Percentiles rank a stretch among this genome's conserved stretches.
Evolutionary conservation across 1,284 basidiomycete genomes (phyloP).

Genomic region (Ceratobasidium sp.): DNA sequence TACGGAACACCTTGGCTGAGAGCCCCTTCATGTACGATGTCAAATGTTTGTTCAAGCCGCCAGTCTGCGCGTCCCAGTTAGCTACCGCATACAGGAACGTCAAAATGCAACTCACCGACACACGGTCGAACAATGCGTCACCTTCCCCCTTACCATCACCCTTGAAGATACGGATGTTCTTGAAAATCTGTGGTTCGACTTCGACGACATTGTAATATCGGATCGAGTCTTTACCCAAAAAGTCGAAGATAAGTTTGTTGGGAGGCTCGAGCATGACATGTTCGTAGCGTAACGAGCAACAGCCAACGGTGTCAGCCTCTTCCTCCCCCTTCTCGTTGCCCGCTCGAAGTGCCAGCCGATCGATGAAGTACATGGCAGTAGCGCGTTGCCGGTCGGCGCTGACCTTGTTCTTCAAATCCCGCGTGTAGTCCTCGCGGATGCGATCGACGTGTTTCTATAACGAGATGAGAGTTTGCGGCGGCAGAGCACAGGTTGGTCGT

Average conservation of each 20-base stretch:
- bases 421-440: slow-evolving; percentile 86
- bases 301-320: slow-evolving; percentile 96
- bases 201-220: slow-evolving; percentile 91
- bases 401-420: slow-evolving; percentile 86
- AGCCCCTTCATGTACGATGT: slow-evolving; percentile 93
- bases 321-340: slow-evolving; percentile 99
- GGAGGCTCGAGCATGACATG: slow-evolving; percentile 92
- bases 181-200: slow-evolving; percentile 89
- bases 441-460: slow-evolving; percentile 87
- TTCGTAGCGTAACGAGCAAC: slow-evolving; percentile 94
- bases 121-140: slow-evolving; percentile 93
- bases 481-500: not conserved
- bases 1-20: slow-evolving; percentile 98
- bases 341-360: slow-evolving; percentile 92
- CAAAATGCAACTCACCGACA: slow-evolving; percentile 71
- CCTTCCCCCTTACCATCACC: slow-evolving; percentile 89
- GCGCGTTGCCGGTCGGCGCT: slow-evolving; percentile 94
- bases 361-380: slow-evolving; percentile 97
- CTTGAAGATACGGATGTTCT: slow-evolving; percentile 89
- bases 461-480: not conserved
- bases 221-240: slow-evolving; percentile 97
- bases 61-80: slow-evolving; percentile 66
- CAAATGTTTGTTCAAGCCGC: slow-evolving; percentile 88
- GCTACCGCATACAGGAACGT: not conserved
- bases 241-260: slow-evolving; percentile 89